A percentile compares a stretch with the other conserved stretches of the same genome.
Evolutionary conservation across 2,329 filamentous ascomycete species (phyloP).

Genomic region (Knufia petricola): DNA sequence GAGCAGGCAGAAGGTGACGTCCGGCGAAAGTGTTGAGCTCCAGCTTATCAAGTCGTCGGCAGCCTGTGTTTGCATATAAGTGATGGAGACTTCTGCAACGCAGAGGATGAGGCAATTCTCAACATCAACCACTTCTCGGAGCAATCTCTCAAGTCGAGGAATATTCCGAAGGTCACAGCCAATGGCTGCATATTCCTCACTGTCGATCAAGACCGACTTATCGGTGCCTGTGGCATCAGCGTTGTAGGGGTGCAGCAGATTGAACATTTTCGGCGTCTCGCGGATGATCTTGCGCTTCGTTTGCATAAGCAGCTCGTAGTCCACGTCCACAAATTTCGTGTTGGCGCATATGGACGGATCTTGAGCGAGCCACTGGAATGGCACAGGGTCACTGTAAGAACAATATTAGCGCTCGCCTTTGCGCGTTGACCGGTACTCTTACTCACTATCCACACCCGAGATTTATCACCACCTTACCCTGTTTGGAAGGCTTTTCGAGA

Average conservation of each 20-base stretch:
- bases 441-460: constrained; percentile 24
- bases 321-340: constrained; percentile 22
- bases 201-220: constrained; percentile 35
- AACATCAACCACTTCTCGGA: constrained; percentile 51
- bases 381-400: constrained; percentile 63
- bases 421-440: constrained; percentile 8
- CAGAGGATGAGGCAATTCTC: constrained; percentile 60
- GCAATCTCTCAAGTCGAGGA: constrained; percentile 46
- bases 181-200: constrained; percentile 19
- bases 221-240: constrained; percentile 32
- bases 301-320: constrained; percentile 22
- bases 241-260: constrained; percentile 33
- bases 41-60: constrained; percentile 68
- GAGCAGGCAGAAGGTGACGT: constrained; percentile 77
- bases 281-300: constrained; percentile 21
- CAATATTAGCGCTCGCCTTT: constrained; percentile 2
- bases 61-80: constrained; percentile 69
- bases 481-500: constrained; percentile 43
- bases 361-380: constrained; percentile 68
- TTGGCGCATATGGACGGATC: constrained; percentile 42
- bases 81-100: constrained; percentile 80
- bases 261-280: constrained; percentile 19
- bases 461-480: constrained; percentile 22
- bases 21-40: constrained; percentile 60
- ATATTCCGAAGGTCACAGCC: constrained; percentile 51